Evolutionary conservation across 345 rosid genomes (phyloP).

Genomic region (Lumnitzera racemosa): DNA sequence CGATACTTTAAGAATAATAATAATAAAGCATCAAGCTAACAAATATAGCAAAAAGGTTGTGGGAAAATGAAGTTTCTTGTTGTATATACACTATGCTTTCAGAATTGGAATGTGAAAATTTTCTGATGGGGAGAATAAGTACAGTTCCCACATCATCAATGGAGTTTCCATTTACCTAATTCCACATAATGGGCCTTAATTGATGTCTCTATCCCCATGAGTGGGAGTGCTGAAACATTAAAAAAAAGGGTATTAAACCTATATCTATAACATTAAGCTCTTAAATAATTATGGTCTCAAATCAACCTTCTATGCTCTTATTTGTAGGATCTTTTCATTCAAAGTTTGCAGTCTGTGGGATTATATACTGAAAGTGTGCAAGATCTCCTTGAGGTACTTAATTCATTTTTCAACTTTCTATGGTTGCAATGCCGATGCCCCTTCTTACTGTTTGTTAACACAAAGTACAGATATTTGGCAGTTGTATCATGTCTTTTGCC

Average conservation of each 20-base stretch:
- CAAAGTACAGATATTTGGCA: too few relatives aligned
- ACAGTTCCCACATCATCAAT: too few relatives aligned
- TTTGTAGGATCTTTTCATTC: constrained; percentile 86
- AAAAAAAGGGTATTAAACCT: too few relatives aligned
- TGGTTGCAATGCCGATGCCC: not conserved
- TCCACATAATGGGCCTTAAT: too few relatives aligned
- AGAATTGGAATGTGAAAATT: not conserved
- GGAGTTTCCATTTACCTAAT: too few relatives aligned
- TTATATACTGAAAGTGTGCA: constrained; percentile 68
- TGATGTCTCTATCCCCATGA: not conserved
- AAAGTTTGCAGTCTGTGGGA: constrained; percentile 77
- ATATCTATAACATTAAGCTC: too few relatives aligned
- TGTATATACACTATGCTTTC: not conserved
- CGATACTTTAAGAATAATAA: too few relatives aligned
- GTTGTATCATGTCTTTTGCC: too few relatives aligned
- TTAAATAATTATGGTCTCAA: not conserved
- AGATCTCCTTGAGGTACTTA: constrained; percentile 72
- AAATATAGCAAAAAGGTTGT: not conserved
- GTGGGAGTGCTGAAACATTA: not conserved
- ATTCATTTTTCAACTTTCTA: not conserved
- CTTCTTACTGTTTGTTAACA: too few relatives aligned
- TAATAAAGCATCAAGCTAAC: not conserved
- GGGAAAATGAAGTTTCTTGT: not conserved
- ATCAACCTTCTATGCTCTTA: not conserved
- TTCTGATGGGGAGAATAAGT: not conserved